Conservation (phyloP, 2,329 filamentous ascomycete genomes). For the Phaeosphaeria sp. region DNA sequence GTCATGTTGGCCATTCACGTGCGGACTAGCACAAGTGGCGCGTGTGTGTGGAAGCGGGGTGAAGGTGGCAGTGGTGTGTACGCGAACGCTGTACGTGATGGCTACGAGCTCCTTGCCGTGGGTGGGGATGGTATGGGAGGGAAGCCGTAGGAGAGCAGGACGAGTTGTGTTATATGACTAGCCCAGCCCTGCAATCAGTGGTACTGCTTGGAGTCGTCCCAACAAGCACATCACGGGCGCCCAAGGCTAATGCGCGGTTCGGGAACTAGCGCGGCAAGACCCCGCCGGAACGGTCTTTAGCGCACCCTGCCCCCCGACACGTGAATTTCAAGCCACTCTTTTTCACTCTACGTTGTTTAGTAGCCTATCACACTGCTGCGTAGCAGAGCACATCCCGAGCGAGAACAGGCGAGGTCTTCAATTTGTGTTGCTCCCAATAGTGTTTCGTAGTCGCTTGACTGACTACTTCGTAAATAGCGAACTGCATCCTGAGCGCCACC, state of each 20-base stretch:
- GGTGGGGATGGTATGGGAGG: background rate
- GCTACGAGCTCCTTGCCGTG: background rate
- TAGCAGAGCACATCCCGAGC: background rate
- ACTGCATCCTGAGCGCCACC: too few relatives aligned
- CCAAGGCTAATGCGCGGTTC: background rate
- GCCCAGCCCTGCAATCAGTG: background rate
- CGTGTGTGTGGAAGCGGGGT: too few relatives aligned
- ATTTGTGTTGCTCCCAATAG: too few relatives aligned
- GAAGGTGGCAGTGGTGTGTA: background rate
- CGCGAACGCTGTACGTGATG: background rate
- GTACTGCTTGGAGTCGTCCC: background rate
- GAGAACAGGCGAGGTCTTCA: too few relatives aligned
- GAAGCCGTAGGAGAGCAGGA: background rate
- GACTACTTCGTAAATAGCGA: too few relatives aligned
- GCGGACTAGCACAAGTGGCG: background rate
- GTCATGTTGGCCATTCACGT: background rate
- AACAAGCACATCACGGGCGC: background rate
- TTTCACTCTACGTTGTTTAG: background rate
- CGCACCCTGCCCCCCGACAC: background rate
- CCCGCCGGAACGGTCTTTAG: conserved; percentile 8
- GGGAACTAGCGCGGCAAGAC: conserved; percentile 4
- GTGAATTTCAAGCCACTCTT: background rate
- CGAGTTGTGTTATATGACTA: background rate
- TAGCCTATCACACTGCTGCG: background rate
- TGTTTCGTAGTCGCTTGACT: too few relatives aligned